Percentiles rank a stretch among this genome's conserved stretches.
These are phyloP conservation scores for Yamadazyma dendronema DNA, from an alignment of 1,139 yeast species.

Conservation along the genomic window DNA sequence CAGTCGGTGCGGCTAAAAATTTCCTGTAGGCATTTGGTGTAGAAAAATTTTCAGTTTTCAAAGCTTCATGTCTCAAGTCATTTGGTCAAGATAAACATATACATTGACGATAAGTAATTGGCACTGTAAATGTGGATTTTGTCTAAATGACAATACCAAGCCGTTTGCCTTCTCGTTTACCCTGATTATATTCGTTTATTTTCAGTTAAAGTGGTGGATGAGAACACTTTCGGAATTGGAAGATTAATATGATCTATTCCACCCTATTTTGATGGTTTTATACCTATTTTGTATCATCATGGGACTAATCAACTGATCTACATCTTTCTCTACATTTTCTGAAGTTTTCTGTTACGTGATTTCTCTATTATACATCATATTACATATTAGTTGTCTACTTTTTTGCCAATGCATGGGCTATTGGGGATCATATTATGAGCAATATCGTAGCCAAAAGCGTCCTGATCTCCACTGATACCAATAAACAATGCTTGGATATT, in stretches of 20 bases:
- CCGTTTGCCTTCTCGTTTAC: conserved; percentile 48
- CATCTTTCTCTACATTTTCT: conserved; percentile 8
- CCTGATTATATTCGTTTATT: conserved; percentile 54
- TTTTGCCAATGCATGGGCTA: conserved; percentile 18
- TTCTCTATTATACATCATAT: not conserved
- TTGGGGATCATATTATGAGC: conserved; percentile 17
- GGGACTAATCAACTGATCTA: conserved; percentile 47
- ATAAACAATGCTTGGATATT: conserved; percentile 17
- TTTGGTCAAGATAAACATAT: not conserved
- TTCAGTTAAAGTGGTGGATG: conserved; percentile 51
- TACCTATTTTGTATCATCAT: conserved; percentile 21
- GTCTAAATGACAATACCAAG: conserved; percentile 10
- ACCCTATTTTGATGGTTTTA: conserved; percentile 35
- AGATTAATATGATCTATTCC: conserved; percentile 45
- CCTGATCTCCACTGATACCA: conserved; percentile 21
- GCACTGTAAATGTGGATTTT: not conserved
- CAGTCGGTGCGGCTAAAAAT: too few species aligned
- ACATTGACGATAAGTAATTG: not conserved
- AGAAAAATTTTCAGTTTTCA: too few species aligned
- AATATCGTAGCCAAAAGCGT: conserved; percentile 24
- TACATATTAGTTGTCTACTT: conserved; percentile 14
- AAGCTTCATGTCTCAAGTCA: too few species aligned
- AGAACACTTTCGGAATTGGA: conserved; percentile 50
- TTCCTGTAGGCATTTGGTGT: too few species aligned
- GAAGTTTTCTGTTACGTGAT: not conserved